phyloP scores from a whole-genome alignment of 768 basidiomycete genomes.

The Mycena haematopus region DNA sequence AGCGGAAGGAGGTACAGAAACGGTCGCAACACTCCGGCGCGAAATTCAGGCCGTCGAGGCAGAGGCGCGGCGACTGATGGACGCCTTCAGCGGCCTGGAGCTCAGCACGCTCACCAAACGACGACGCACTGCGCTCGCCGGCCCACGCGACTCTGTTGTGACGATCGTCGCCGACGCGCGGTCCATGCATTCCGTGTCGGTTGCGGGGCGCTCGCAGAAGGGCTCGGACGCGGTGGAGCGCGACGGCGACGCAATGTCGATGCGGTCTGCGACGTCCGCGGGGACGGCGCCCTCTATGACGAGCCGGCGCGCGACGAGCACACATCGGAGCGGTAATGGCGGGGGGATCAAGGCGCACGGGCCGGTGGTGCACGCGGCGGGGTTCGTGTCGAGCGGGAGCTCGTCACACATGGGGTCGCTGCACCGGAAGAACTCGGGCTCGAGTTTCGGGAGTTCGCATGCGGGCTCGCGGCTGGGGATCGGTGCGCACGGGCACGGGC shows the following conservation, averaged over 20 bases:
- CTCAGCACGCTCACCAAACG: conserved; percentile 66
- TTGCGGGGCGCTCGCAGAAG: conserved; percentile 37
- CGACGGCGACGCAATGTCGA: conserved; percentile 59
- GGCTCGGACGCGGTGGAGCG: conserved; percentile 49
- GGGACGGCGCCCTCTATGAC: conserved; percentile 56
- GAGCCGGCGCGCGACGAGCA: conserved; percentile 42
- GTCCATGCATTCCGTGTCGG: conserved; percentile 5
- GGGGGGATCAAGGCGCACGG: conserved; percentile 37
- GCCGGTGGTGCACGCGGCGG: conserved; percentile 23
- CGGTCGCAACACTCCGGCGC: conserved; percentile 66
- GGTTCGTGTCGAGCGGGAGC: conserved; percentile 16
- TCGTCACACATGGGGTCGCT: conserved; percentile 46
- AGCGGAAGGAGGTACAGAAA: conserved; percentile 58
- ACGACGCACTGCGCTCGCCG: conserved; percentile 42
- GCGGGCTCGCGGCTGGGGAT: conserved; percentile 35
- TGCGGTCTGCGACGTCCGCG: conserved; percentile 58
- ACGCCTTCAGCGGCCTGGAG: conserved; percentile 83
- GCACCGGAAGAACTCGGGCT: conserved; percentile 64
- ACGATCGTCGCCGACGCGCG: conserved; percentile 41
- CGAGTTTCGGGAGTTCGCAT: conserved; percentile 57
- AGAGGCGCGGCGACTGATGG: conserved; percentile 72
- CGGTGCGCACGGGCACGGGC: conserved; percentile 34
- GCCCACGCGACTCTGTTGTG: conserved; percentile 42
- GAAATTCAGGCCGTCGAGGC: conserved; percentile 75
- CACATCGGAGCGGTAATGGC: background rate